A percentile compares a stretch with the other conserved stretches of the same genome.
Conservation (phyloP, 306 rosid species). For the Psophocarpus tetragonolobus region DNA sequence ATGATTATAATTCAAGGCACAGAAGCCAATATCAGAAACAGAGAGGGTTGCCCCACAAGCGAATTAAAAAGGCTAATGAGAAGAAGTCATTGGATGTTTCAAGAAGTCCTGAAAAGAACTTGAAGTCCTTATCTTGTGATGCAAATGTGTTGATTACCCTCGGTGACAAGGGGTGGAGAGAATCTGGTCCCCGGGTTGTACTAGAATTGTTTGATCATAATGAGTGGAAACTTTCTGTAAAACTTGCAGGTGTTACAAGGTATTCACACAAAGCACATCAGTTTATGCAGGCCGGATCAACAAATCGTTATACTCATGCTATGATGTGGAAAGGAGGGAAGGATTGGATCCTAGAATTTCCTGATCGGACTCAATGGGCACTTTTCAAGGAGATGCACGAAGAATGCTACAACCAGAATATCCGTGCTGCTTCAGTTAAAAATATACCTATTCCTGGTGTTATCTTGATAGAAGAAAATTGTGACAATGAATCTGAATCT, state of each 20-base stretch:
- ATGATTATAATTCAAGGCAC: constrained; percentile 51
- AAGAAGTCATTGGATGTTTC: constrained; percentile 54
- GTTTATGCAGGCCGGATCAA: constrained; percentile 85
- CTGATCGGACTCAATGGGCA: constrained; percentile 86
- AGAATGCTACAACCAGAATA: constrained; percentile 74
- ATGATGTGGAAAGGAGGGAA: constrained; percentile 96
- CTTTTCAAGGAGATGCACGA: constrained; percentile 85
- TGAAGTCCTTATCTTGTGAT: constrained; percentile 60
- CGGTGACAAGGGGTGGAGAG: constrained; percentile 84
- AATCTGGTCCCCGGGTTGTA: constrained; percentile 63
- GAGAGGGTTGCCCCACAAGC: constrained; percentile 51
- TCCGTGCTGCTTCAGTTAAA: constrained; percentile 72
- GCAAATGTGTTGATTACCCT: constrained; percentile 66
- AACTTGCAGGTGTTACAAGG: constrained; percentile 58
- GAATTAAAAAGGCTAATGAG: constrained; percentile 70
- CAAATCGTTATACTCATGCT: constrained; percentile 87
- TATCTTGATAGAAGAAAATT: constrained; percentile 56
- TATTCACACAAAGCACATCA: constrained; percentile 83
- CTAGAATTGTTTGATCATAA: constrained; percentile 69
- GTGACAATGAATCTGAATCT: constrained; percentile 50
- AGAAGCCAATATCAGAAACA: constrained; percentile 43
- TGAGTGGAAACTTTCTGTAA: constrained; percentile 85
- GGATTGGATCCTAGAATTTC: constrained; percentile 82
- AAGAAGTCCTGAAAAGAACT: constrained; percentile 54
- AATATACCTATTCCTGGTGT: constrained; percentile 90